These are phyloP conservation scores for Monosporascus sp. DNA, from an alignment of 2,329 filamentous ascomycete species.

Conservation along the genomic window DNA sequence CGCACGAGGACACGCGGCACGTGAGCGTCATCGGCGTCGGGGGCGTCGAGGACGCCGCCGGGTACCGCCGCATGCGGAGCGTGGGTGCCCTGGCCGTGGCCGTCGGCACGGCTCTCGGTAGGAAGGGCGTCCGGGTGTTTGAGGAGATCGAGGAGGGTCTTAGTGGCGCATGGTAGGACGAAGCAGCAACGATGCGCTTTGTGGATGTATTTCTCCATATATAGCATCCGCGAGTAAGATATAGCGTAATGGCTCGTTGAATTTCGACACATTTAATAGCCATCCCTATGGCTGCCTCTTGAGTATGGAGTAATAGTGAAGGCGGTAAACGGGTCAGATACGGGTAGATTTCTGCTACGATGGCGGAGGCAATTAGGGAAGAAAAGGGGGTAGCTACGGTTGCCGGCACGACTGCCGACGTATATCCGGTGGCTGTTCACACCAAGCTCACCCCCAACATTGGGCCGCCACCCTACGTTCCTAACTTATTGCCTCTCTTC, in stretches of 20 bases:
- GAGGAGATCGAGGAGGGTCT: constrained; percentile 42
- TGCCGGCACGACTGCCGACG: neutral
- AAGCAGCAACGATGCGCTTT: neutral
- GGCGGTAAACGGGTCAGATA: neutral
- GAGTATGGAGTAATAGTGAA: too few species aligned
- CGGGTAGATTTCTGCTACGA: neutral
- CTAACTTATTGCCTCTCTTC: neutral
- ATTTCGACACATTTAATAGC: too few species aligned
- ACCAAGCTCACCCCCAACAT: neutral
- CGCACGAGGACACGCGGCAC: constrained; percentile 38
- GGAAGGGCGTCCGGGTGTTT: constrained; percentile 59
- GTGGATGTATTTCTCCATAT: too few species aligned
- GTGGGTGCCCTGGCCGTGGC: constrained; percentile 64
- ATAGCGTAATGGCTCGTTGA: too few species aligned
- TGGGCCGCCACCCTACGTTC: neutral
- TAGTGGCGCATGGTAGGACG: constrained; percentile 8
- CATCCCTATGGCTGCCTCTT: too few species aligned
- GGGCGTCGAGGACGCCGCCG: constrained; percentile 60
- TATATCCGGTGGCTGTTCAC: neutral
- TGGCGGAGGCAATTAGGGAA: neutral
- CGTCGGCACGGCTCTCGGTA: constrained; percentile 64
- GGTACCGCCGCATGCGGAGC: constrained; percentile 59
- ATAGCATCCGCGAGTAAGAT: too few species aligned
- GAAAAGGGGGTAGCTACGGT: neutral
- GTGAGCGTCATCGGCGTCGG: constrained; percentile 67